Evolutionary conservation across 495 filamentous ascomycete species (phyloP).

Genomic region (Penicillium turbatum): DNA sequence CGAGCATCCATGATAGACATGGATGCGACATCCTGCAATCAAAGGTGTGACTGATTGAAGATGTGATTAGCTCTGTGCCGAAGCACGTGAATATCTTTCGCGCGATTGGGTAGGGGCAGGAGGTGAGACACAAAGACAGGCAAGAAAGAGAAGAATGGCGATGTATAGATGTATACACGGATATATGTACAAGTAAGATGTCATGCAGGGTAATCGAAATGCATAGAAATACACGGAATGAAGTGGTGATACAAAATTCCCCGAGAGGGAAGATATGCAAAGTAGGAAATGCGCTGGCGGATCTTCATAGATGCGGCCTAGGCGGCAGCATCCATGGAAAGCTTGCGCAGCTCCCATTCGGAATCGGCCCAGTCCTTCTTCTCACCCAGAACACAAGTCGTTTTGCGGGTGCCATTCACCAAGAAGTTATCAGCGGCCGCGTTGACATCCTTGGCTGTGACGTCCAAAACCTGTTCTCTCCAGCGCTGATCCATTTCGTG

Average conservation of each 20-base stretch:
- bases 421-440: constrained; percentile 78
- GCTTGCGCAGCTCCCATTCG: constrained; percentile 43
- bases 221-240: constrained; percentile 21
- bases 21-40: constrained; percentile 26
- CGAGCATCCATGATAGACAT: constrained; percentile 22
- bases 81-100: constrained; percentile 36
- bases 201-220: constrained; percentile 6
- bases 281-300: background rate
- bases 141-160: constrained; percentile 9
- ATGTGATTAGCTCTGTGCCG: constrained; percentile 39
- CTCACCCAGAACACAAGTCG: constrained; percentile 71
- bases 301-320: constrained; percentile 1
- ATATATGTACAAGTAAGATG: constrained; percentile 28
- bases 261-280: background rate
- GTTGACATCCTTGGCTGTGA: constrained; percentile 74
- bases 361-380: constrained; percentile 67
- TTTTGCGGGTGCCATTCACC: constrained; percentile 58
- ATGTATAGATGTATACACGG: constrained; percentile 17
- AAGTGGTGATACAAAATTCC: constrained; percentile 1
- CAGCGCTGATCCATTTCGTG: constrained; percentile 85
- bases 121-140: background rate
- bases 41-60: constrained; percentile 29
- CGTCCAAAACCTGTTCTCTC: constrained; percentile 82
- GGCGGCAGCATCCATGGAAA: constrained; percentile 35
- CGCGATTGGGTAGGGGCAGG: constrained; percentile 10